Conservation (phyloP, 2,329 filamentous ascomycete species). For the Thelonectria rubi region DNA sequence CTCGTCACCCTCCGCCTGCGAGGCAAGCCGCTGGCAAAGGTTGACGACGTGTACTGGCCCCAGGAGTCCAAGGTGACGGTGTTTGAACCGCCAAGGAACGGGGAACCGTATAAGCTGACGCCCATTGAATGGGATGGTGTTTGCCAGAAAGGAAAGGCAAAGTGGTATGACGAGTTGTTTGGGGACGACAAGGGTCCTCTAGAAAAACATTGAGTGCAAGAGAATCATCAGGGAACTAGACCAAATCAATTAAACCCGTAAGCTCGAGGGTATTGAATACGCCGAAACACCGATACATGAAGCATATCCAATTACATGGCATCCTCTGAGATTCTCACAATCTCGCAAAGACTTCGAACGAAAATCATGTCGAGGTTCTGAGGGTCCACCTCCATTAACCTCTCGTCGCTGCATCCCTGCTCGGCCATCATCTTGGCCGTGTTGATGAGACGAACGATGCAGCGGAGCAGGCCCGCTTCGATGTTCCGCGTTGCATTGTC, state of each 20-base stretch:
- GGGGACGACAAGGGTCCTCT: conserved; percentile 46
- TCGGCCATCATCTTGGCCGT: conserved; percentile 55
- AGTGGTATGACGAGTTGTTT: conserved; percentile 49
- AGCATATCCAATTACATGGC: background rate
- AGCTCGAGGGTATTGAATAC: conserved; percentile 39
- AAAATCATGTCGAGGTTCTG: conserved; percentile 50
- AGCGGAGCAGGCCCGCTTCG: conserved; percentile 59
- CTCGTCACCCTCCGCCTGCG: conserved; percentile 42
- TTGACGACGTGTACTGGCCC: conserved; percentile 37
- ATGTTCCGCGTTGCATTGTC: conserved; percentile 55
- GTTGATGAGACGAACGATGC: conserved; percentile 60
- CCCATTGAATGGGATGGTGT: conserved; percentile 46
- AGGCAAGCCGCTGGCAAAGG: conserved; percentile 34
- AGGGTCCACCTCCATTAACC: conserved; percentile 43
- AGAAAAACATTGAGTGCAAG: conserved; percentile 6
- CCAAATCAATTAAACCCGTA: conserved; percentile 2
- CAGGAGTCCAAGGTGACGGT: conserved; percentile 30
- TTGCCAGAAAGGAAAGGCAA: conserved; percentile 42
- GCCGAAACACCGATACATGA: conserved; percentile 17
- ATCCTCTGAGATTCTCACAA: conserved; percentile 52
- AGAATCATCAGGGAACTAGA: too few species aligned
- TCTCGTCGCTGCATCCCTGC: conserved; percentile 42
- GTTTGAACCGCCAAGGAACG: conserved; percentile 37
- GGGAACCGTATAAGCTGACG: conserved; percentile 29
- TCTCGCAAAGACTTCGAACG: conserved; percentile 54